Base-by-base conservation (phyloP, 2,329 filamentous ascomycete species). In the Endoconidiophora laricicola region DNA sequence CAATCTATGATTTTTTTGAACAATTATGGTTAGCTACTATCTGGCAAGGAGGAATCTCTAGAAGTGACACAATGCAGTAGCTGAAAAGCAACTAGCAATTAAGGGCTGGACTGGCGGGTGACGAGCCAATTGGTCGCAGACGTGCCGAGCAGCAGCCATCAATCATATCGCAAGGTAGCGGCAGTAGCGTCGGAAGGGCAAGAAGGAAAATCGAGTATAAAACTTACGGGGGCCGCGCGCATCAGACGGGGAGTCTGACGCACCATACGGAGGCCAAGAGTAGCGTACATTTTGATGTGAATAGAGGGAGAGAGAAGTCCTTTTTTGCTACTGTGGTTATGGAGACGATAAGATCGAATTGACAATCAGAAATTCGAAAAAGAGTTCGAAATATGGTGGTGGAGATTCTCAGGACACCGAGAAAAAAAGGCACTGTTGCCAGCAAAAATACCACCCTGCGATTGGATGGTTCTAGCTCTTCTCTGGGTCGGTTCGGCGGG, bases 211-310 rank as follows among this genome's bases (percentile, higher is more conserved):
- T 38, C 46, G n/a, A 45, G 45, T 49, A 24, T 50, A 48, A 54
- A 58, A 71, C 80, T 71, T 71, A 90, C 86, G 60, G 84, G 84
- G 62, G 85, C 66, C 58, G 83, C 78, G 64, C 71, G 70, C 73
- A 81, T 74, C 74, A 80, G 73, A 68, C 76, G 75, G 65, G 68
- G 67, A 57, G 78, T 78, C 58, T 76, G 76, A 66, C 72, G 76
- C 65, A 79, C 75, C 74, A 82, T 80, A 62, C 75, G 72, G 62
- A 86, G 67, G 62, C 74, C 69, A 60, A 72, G 71, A 61, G 81
- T 78, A 62, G 79, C 69, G 65, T 73, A 76, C 80, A 84, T 83
- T 54, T 65, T 23, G 43, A 39, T 44, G 46, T 48, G 40, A 44
- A 37, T 33, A 52, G 41, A 20, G 42, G 46, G 36, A 49, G 42